phyloP scores from a whole-genome alignment of 371 early-diverging fungal species.

The Lichtheimia ornata region DNA sequence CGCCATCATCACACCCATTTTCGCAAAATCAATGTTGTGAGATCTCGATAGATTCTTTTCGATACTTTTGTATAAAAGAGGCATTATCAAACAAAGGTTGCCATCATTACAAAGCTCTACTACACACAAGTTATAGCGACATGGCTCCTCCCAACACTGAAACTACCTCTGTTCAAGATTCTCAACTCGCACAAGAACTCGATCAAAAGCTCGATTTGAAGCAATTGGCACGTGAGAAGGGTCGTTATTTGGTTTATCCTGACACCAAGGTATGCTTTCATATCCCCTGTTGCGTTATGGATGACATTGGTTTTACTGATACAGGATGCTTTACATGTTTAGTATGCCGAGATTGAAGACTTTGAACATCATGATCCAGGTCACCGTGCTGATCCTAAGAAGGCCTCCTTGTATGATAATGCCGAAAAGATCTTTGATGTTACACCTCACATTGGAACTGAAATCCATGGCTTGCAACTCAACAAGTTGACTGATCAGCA shows the following conservation, averaged over 20 bases:
- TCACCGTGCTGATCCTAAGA: slow-evolving; percentile 57
- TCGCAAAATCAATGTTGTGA: slow-evolving; percentile 1
- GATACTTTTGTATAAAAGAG: neutral
- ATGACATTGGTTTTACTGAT: neutral
- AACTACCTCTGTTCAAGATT: slow-evolving; percentile 24
- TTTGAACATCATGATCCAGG: slow-evolving; percentile 47
- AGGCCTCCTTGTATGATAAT: slow-evolving; percentile 55
- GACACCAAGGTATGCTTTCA: slow-evolving; percentile 28
- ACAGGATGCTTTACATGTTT: neutral
- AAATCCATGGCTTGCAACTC: slow-evolving; percentile 62
- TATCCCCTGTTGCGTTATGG: neutral
- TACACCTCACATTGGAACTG: slow-evolving; percentile 70
- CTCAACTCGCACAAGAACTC: slow-evolving; percentile 28
- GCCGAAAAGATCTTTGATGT: slow-evolving; percentile 64
- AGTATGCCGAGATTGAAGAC: slow-evolving; percentile 36
- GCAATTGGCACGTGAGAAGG: slow-evolving; percentile 37
- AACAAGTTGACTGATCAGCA: slow-evolving; percentile 55
- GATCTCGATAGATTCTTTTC: neutral
- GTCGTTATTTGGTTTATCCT: slow-evolving; percentile 40
- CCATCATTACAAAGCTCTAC: neutral
- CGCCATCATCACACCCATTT: slow-evolving; percentile 9
- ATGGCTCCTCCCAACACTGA: slow-evolving; percentile 22
- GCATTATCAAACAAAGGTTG: neutral
- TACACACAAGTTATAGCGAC: neutral
- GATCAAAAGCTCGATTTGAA: slow-evolving; percentile 36